A percentile compares a stretch with the other conserved stretches of the same genome.
Evolutionary conservation across 1,284 basidiomycete species (phyloP).

Genomic region (Trametes polyzona): DNA sequence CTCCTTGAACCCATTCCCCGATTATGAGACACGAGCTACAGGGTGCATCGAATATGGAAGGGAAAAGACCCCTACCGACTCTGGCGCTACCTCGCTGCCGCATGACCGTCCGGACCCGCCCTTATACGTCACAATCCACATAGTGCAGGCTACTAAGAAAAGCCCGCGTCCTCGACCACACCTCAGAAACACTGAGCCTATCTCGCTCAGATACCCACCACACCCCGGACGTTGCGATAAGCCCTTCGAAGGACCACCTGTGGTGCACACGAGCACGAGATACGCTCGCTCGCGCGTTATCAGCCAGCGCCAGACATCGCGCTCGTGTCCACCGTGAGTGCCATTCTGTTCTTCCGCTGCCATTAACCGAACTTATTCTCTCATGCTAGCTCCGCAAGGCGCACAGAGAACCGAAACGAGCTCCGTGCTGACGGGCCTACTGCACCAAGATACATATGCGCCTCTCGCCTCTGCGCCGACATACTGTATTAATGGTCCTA

Average conservation of each 20-base stretch:
- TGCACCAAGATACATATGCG: no score
- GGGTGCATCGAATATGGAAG: no score
- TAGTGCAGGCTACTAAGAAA: background rate
- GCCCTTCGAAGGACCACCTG: background rate
- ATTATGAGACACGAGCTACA: no score
- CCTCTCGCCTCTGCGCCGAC: no score
- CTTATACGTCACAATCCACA: no score
- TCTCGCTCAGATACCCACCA: background rate
- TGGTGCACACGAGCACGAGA: background rate
- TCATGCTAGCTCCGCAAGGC: background rate
- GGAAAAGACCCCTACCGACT: no score
- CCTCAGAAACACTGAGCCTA: background rate
- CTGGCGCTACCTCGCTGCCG: no score
- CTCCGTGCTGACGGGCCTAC: background rate
- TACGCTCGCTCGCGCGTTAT: constrained; percentile 11
- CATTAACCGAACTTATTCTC: background rate
- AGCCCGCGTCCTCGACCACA: background rate
- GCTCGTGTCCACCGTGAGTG: background rate
- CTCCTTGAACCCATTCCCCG: no score
- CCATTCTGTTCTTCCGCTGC: background rate
- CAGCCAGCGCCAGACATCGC: background rate
- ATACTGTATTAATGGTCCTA: no score
- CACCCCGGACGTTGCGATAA: background rate
- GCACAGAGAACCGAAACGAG: background rate
- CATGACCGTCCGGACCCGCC: no score